Percentiles rank a stretch among this genome's conserved stretches.
Conservation (phyloP, 2,329 filamentous ascomycete genomes). For the Dothistroma pini region DNA sequence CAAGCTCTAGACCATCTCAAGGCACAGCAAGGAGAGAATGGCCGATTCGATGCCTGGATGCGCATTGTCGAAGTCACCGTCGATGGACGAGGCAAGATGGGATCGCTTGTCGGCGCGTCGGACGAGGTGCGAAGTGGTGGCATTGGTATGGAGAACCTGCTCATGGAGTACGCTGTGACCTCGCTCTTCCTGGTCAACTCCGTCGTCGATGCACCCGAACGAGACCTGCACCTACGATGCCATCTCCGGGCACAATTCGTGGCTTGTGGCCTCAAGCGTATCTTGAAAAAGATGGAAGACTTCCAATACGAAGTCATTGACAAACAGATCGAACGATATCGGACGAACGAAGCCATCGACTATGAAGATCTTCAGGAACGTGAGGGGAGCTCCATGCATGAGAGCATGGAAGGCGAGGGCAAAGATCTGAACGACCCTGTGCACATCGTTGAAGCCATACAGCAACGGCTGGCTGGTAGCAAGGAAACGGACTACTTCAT, state of each 20-base stretch:
- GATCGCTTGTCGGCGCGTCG: conserved; percentile 91
- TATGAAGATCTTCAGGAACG: conserved; percentile 95
- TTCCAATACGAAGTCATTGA: conserved; percentile 99
- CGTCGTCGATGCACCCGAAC: conserved; percentile 86
- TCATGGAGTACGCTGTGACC: conserved; percentile 98
- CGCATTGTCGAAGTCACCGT: conserved; percentile 95
- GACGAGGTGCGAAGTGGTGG: conserved; percentile 94
- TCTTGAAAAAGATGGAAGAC: conserved; percentile 93
- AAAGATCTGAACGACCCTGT: conserved; percentile 90
- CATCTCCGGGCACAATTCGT: conserved; percentile 96
- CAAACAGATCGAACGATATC: conserved; percentile 94
- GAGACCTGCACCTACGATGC: conserved; percentile 83
- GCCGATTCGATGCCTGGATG: conserved; percentile 98
- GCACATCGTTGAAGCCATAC: conserved; percentile 93
- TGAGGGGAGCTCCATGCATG: conserved; percentile 86
- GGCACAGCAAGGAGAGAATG: conserved; percentile 81
- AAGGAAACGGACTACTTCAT: conserved; percentile 93
- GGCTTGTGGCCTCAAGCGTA: conserved; percentile 89
- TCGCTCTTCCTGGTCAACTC: conserved; percentile 95
- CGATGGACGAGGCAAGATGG: conserved; percentile 97
- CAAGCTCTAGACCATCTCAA: conserved; percentile 93
- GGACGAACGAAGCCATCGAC: conserved; percentile 92
- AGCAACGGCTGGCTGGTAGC: conserved; percentile 75
- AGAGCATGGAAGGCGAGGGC: conserved; percentile 77
- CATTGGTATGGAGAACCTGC: conserved; percentile 95